phyloP scores from a whole-genome alignment of 2,329 filamentous ascomycete species.

The Phialophora macrospora region DNA sequence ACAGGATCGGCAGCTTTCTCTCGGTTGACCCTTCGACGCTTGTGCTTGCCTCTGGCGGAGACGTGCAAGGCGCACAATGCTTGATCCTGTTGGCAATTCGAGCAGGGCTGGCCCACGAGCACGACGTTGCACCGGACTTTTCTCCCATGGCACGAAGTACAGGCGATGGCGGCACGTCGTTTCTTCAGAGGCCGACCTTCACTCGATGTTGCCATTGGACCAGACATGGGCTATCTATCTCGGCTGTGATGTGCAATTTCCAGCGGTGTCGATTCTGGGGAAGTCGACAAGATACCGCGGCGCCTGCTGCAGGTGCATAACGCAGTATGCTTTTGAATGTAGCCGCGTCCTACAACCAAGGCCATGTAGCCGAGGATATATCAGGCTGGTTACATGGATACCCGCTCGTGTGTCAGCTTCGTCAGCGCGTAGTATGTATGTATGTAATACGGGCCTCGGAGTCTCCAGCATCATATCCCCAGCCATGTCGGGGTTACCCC shows the following conservation, averaged over 20 bases:
- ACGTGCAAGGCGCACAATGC: slow-evolving; percentile 37
- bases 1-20: neutral
- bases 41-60: slow-evolving; percentile 24
- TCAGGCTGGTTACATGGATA: neutral
- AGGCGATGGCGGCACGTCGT: slow-evolving; percentile 55
- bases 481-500: neutral
- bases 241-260: neutral
- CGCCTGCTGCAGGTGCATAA: neutral
- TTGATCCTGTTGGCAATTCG: slow-evolving; percentile 42
- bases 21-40: slow-evolving; percentile 19
- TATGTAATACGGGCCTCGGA: neutral
- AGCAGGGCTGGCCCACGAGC: slow-evolving; percentile 50
- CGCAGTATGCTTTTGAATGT: neutral
- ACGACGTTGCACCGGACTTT: slow-evolving; percentile 60
- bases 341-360: neutral
- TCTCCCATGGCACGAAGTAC: slow-evolving; percentile 57
- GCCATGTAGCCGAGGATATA: neutral
- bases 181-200: slow-evolving; percentile 9
- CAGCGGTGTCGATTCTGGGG: neutral
- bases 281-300: neutral
- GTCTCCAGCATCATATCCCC: neutral
- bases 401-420: neutral
- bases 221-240: neutral
- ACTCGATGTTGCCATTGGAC: neutral
- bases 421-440: neutral